These are phyloP conservation scores for Penicillium malachiteum DNA, from an alignment of 495 filamentous ascomycete genomes.

Conservation along the genomic window DNA sequence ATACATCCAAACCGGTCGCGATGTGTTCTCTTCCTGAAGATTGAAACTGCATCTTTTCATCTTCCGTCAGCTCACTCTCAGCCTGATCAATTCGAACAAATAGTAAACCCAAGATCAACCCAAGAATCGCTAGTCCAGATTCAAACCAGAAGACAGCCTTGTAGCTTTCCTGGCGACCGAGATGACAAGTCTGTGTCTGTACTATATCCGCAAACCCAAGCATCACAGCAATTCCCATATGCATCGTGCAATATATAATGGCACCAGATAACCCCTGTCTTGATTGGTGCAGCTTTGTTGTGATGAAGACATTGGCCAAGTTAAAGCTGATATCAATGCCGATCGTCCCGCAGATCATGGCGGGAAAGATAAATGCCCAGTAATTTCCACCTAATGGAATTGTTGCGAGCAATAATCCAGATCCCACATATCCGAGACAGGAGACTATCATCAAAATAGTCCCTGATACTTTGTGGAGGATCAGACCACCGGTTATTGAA, in stretches of 20 bases:
- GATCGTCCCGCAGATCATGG: conserved; percentile 79
- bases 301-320: conserved; percentile 82
- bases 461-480: conserved; percentile 73
- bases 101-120: conserved; percentile 53
- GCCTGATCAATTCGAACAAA: conserved; percentile 69
- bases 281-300: conserved; percentile 64
- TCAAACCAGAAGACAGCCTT: conserved; percentile 70
- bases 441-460: conserved; percentile 69
- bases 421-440: conserved; percentile 61
- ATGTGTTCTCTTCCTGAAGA: too few species aligned
- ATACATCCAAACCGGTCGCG: too few species aligned
- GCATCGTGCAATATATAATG: conserved; percentile 61
- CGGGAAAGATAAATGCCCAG: conserved; percentile 75
- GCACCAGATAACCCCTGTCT: conserved; percentile 78
- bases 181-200: conserved; percentile 49
- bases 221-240: conserved; percentile 82
- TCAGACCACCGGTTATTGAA: conserved; percentile 67
- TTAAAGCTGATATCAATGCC: conserved; percentile 85
- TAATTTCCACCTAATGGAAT: conserved; percentile 60
- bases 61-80: conserved; percentile 65
- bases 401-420: conserved; percentile 69
- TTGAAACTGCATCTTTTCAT: conserved; percentile 42
- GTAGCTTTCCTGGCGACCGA: conserved; percentile 52
- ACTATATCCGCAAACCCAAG: conserved; percentile 75
- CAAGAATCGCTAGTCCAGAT: conserved; percentile 53